phyloP scores from a whole-genome alignment of 352 stramenopile genomes.

The Phytophthora lateralis region DNA sequence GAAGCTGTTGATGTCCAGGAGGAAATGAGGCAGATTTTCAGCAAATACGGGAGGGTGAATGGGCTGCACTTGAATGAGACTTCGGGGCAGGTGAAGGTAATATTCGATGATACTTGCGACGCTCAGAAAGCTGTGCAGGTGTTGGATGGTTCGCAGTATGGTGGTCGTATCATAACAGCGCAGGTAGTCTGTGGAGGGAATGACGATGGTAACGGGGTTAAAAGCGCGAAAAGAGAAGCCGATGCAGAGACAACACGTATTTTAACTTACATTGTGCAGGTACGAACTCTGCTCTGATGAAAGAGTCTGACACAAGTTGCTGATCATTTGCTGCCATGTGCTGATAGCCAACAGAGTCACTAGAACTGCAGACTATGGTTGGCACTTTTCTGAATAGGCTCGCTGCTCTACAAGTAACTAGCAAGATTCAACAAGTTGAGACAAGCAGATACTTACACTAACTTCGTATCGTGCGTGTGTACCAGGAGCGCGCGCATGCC shows the following conservation, averaged over 20 bases:
- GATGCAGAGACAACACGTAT: slow-evolving; percentile 4
- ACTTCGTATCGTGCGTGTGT: slow-evolving; percentile 9
- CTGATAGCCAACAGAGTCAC: slow-evolving; percentile 12
- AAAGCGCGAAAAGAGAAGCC: neutral
- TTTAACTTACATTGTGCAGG: slow-evolving; percentile 10
- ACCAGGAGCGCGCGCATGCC: slow-evolving; percentile 68
- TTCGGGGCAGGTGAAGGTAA: slow-evolving; percentile 22
- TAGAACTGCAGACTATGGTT: slow-evolving; percentile 19
- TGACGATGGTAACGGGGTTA: neutral
- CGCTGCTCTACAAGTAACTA: slow-evolving; percentile 32
- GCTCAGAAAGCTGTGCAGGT: slow-evolving; percentile 20
- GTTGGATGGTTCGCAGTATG: slow-evolving; percentile 42
- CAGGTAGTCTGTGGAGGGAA: neutral
- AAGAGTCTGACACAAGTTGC: neutral
- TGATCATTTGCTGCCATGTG: neutral
- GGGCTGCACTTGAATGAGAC: slow-evolving; percentile 16
- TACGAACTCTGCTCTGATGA: slow-evolving; percentile 6
- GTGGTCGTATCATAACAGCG: slow-evolving; percentile 33
- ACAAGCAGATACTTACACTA: neutral
- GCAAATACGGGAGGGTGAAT: slow-evolving; percentile 20
- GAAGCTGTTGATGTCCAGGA: slow-evolving; percentile 43
- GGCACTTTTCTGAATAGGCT: slow-evolving; percentile 35
- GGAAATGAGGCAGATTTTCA: slow-evolving; percentile 36
- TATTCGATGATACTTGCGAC: slow-evolving; percentile 15
- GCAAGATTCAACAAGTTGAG: neutral